These are phyloP conservation scores for Candida frijolesensis DNA, from an alignment of 1,139 yeast species.

Conservation along the genomic window DNA sequence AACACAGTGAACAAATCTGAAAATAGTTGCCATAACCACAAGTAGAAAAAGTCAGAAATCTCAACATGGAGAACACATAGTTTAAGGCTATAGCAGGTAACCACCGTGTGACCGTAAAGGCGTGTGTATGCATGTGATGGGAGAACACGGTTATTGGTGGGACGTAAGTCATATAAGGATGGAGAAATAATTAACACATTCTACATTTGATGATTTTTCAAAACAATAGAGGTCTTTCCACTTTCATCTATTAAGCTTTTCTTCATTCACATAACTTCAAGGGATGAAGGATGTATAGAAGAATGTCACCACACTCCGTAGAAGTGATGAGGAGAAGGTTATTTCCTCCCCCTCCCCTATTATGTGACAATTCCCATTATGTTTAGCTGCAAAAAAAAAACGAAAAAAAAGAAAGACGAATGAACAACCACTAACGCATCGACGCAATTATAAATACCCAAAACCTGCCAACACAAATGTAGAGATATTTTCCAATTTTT, in stretches of 20 bases:
- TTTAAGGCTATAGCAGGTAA: too few species aligned
- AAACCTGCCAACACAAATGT: background rate
- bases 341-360: background rate
- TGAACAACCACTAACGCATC: background rate
- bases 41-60: too few species aligned
- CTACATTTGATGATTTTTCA: background rate
- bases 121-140: background rate
- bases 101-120: too few species aligned
- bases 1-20: too few species aligned
- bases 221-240: background rate
- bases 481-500: background rate
- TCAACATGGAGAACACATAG: too few species aligned
- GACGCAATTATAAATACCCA: background rate
- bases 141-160: background rate
- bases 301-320: background rate
- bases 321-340: background rate
- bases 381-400: background rate
- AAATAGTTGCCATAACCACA: too few species aligned
- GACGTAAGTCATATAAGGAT: background rate
- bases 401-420: background rate
- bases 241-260: background rate
- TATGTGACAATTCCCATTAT: background rate
- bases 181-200: background rate
- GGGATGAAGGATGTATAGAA: background rate
- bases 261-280: background rate